Evolutionary conservation across 352 stramenopile genomes (phyloP).

Genomic region (Phytophthora lateralis): DNA sequence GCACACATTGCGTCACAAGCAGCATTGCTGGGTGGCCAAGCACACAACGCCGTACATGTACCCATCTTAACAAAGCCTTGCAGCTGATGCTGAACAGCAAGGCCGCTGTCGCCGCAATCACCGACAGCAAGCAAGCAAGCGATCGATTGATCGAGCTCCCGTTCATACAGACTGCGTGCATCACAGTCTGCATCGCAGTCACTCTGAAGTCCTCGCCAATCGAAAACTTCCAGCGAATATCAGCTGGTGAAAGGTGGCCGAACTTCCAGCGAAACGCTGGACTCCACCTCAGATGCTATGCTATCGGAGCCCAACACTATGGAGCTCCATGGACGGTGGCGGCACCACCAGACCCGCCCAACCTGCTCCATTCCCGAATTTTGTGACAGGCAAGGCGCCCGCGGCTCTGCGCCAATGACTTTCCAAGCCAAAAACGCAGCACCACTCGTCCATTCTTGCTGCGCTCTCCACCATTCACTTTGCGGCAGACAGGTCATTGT

Average conservation of each 20-base stretch:
- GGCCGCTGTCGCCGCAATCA: not conserved
- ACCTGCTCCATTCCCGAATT: not conserved
- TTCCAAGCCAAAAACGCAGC: constrained; percentile 3
- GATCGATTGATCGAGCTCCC: no score
- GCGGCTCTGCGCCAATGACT: constrained; percentile 14
- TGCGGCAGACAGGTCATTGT: not conserved
- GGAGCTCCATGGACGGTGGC: not conserved
- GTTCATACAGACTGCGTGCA: no score
- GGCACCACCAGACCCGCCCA: not conserved
- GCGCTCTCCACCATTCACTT: constrained; percentile 3
- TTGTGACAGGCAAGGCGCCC: constrained; percentile 21
- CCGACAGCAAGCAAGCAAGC: not conserved
- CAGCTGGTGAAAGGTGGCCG: not conserved
- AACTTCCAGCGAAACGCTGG: not conserved
- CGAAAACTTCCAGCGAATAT: no score
- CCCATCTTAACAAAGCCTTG: constrained; percentile 17
- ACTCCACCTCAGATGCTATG: not conserved
- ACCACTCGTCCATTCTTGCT: constrained; percentile 1
- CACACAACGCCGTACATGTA: not conserved
- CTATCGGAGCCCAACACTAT: not conserved
- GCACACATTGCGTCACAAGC: constrained; percentile 2
- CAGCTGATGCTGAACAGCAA: constrained; percentile 8
- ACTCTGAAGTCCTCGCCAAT: no score
- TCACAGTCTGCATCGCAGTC: not conserved
- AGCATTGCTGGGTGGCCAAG: constrained; percentile 15